Conservation (phyloP, 805 yeast genomes). For the Saturnispora sekii region DNA sequence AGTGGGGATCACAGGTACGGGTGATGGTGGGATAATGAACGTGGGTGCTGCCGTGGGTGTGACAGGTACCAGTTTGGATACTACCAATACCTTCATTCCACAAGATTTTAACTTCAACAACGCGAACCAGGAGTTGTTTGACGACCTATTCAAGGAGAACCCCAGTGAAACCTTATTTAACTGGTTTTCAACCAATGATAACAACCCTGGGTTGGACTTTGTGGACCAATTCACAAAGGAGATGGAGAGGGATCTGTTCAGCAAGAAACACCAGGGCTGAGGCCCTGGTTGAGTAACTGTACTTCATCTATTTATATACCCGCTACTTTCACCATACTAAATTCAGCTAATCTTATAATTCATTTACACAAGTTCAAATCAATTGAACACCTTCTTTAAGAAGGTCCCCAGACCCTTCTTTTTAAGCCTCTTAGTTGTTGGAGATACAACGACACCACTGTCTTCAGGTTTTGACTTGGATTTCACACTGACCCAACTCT, state of each 20-base stretch:
- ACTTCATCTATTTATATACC: neutral
- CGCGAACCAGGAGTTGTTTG: constrained; percentile 24
- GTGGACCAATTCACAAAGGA: constrained; percentile 77
- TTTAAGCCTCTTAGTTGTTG: no score
- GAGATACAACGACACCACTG: neutral
- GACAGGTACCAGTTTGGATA: constrained; percentile 1
- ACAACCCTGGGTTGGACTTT: constrained; percentile 44
- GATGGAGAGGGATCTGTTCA: constrained; percentile 54
- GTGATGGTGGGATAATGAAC: constrained; percentile 5
- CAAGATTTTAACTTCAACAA: constrained; percentile 9
- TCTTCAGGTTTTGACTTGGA: neutral
- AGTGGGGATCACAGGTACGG: constrained; percentile 3
- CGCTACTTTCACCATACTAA: no score
- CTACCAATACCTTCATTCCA: neutral
- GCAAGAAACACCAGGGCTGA: neutral
- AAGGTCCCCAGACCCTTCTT: neutral
- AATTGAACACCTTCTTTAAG: constrained; percentile 5
- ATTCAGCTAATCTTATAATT: neutral
- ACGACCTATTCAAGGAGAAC: constrained; percentile 25
- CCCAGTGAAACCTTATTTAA: constrained; percentile 34
- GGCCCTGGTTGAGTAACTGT: no score
- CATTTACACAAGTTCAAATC: neutral
- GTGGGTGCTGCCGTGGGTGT: constrained; percentile 3
- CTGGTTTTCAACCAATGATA: constrained; percentile 38
- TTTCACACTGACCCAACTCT: neutral